Evolutionary conservation across 129 eudicot species (phyloP).

Genomic region (Flaveria brownii): DNA sequence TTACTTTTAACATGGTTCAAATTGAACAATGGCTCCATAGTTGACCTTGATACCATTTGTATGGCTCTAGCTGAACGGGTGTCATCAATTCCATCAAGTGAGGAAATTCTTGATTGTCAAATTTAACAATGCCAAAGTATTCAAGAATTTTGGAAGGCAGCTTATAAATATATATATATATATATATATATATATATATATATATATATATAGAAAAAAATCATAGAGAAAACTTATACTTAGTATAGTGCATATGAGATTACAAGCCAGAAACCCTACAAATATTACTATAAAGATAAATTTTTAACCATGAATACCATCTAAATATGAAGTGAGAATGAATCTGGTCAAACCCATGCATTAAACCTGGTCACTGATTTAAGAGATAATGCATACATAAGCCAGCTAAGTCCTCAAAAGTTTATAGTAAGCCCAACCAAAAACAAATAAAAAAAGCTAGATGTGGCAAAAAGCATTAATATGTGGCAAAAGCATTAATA

Average conservation of each 20-base stretch:
- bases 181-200: too few species aligned
- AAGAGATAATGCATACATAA: background rate
- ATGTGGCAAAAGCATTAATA: background rate
- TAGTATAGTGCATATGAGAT: background rate
- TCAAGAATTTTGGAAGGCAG: background rate
- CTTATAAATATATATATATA: too few species aligned
- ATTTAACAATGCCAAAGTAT: too few species aligned
- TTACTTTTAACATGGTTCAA: too few species aligned
- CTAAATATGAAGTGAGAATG: background rate
- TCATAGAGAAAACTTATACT: background rate
- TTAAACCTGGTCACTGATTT: background rate
- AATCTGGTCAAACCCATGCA: background rate
- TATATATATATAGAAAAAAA: too few species aligned
- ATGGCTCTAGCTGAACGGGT: conserved; percentile 66
- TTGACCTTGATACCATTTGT: conserved; percentile 79
- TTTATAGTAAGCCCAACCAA: background rate
- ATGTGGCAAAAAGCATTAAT: background rate
- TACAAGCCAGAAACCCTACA: background rate
- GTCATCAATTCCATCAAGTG: conserved; percentile 50
- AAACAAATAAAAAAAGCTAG: background rate
- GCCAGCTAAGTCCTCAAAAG: background rate
- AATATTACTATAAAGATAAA: background rate
- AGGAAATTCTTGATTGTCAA: conserved; percentile 34
- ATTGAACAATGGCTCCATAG: conserved; percentile 82
- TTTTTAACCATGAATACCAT: background rate